These are phyloP conservation scores for Sparassis latifolia DNA, from an alignment of 1,284 basidiomycete species.

Conservation along the genomic window DNA sequence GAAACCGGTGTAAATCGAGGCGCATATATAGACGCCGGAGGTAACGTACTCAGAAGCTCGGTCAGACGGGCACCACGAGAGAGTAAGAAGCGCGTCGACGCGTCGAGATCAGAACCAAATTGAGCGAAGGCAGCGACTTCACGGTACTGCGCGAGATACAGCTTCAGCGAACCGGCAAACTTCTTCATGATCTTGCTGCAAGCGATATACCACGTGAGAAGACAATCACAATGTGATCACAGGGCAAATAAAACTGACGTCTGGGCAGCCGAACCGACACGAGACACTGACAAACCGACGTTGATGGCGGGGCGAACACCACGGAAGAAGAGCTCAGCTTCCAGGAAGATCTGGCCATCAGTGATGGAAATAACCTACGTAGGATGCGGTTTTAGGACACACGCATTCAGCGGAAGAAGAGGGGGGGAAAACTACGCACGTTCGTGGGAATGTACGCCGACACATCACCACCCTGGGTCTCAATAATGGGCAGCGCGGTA, in stretches of 20 bases:
- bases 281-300: slow-evolving; percentile 99
- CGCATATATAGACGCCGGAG: too few relatives aligned
- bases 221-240: not conserved
- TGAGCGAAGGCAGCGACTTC: slow-evolving; percentile 99
- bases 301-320: slow-evolving; percentile 99
- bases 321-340: slow-evolving; percentile 99
- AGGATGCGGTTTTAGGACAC: not conserved
- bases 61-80: slow-evolving; percentile 97
- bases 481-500: slow-evolving; percentile 98
- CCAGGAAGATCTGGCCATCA: slow-evolving; percentile 99
- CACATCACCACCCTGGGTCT: slow-evolving; percentile 99
- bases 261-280: slow-evolving; percentile 99
- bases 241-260: slow-evolving; percentile 45
- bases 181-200: slow-evolving; percentile 97
- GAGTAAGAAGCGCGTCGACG: slow-evolving; percentile 95
- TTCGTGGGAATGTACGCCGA: slow-evolving; percentile 93
- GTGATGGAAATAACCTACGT: slow-evolving; percentile 92
- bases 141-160: slow-evolving; percentile 99
- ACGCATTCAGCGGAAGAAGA: not conserved
- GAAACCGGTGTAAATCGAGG: not conserved
- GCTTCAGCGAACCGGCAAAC: slow-evolving; percentile 98
- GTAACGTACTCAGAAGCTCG: slow-evolving; percentile 82
- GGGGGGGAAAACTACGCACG: slow-evolving; percentile 35
- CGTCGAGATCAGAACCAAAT: slow-evolving; percentile 99
- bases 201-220: not conserved